Conservation (phyloP, 331 rosid genomes). For the Spiraea crenata region DNA sequence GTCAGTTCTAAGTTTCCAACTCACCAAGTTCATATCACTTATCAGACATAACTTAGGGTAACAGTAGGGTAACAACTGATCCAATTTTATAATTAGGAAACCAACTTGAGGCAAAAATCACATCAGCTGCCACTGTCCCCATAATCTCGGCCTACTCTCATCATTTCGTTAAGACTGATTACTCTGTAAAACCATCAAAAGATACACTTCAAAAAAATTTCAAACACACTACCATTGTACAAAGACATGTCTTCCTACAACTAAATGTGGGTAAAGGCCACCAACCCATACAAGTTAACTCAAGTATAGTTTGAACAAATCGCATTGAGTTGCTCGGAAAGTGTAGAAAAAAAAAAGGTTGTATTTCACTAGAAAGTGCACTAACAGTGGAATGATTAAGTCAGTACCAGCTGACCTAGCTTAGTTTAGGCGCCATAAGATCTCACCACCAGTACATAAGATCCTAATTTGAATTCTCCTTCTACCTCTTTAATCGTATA, state of each 20-base stretch:
- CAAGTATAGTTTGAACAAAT: background rate
- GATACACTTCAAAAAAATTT: background rate
- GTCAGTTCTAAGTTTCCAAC: too few species aligned
- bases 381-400: background rate
- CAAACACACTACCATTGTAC: background rate
- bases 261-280: background rate
- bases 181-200: conserved; percentile 43
- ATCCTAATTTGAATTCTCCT: too few species aligned
- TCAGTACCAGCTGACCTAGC: background rate
- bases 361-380: background rate
- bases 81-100: conserved; percentile 87
- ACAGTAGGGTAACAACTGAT: conserved; percentile 34
- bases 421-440: background rate
- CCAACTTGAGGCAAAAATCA: conserved; percentile 68
- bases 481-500: background rate
- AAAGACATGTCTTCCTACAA: background rate
- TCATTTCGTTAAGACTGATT: conserved; percentile 46
- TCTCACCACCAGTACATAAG: background rate
- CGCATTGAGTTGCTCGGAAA: conserved; percentile 1
- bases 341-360: background rate
- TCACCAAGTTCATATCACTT: too few species aligned
- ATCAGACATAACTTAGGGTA: too few species aligned
- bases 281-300: background rate
- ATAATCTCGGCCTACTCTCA: conserved; percentile 70
- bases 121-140: conserved; percentile 79